phyloP scores from a whole-genome alignment of 352 stramenopile genomes.

The Globisporangium spiculum region DNA sequence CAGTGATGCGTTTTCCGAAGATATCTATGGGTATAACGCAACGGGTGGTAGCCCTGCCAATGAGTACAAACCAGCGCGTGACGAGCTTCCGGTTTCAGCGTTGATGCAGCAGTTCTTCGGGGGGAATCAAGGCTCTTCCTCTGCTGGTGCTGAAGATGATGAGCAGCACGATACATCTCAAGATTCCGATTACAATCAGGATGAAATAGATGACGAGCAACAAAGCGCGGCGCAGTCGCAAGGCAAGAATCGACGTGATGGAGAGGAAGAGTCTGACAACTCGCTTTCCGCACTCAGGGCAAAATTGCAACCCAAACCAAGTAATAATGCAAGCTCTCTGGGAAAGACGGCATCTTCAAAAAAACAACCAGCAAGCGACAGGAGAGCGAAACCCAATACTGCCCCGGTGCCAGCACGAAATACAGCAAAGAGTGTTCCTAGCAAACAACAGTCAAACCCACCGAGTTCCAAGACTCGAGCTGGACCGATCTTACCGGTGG shows the following conservation, averaged over 20 bases:
- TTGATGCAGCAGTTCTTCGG: constrained; percentile 64
- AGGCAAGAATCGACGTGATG: neutral
- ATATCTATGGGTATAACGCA: constrained; percentile 1
- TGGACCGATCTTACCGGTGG: constrained; percentile 40
- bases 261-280: neutral
- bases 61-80: neutral
- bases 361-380: constrained; percentile 5
- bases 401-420: neutral
- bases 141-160: neutral
- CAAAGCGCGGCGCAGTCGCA: neutral
- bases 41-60: neutral
- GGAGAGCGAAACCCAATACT: neutral
- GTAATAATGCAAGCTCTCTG: neutral
- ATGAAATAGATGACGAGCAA: neutral
- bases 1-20: neutral
- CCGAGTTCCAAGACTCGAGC: constrained; percentile 3
- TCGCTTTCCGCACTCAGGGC: neutral
- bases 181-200: constrained; percentile 7
- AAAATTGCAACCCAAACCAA: neutral
- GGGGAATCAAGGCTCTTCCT: neutral
- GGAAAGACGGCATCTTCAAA: neutral
- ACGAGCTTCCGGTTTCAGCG: constrained; percentile 38
- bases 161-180: constrained; percentile 14
- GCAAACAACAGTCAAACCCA: constrained; percentile 1
- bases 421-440: neutral